Evolutionary conservation across 2,329 filamentous ascomycete genomes (phyloP).

Genomic region (Fusarium chuoi): DNA sequence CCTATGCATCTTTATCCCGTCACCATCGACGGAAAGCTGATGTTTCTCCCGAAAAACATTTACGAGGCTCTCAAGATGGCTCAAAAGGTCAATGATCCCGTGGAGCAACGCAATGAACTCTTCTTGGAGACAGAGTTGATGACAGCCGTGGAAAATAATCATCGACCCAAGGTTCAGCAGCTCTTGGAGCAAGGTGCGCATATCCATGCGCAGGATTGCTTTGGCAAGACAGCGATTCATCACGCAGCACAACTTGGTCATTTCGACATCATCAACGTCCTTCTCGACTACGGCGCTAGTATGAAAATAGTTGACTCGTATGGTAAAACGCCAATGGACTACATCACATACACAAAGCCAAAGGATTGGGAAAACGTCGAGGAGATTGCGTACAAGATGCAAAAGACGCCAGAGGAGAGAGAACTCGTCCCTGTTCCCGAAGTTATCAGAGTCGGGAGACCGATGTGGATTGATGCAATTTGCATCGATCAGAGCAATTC

Average conservation of each 20-base stretch:
- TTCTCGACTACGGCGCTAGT: constrained; percentile 2
- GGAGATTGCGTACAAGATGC: background rate
- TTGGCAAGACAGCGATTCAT: background rate
- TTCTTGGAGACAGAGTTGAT: background rate
- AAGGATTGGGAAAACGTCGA: background rate
- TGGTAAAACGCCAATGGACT: background rate
- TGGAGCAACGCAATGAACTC: background rate
- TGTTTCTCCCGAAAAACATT: background rate
- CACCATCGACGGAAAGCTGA: background rate
- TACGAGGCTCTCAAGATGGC: constrained; percentile 4
- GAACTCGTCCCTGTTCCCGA: background rate
- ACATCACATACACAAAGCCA: background rate
- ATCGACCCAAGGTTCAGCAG: background rate
- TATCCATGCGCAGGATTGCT: background rate
- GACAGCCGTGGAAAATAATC: background rate
- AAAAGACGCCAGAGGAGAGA: background rate
- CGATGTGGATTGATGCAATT: constrained; percentile 12
- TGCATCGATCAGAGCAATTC: background rate
- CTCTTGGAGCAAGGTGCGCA: background rate
- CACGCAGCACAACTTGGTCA: background rate
- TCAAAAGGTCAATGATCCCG: background rate
- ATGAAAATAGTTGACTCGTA: background rate
- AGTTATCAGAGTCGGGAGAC: background rate
- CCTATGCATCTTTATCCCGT: background rate
- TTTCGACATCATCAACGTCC: background rate